Evolutionary conservation across 1,139 yeast genomes (phyloP).

Genomic region (Sugiyamaella paludigena): DNA sequence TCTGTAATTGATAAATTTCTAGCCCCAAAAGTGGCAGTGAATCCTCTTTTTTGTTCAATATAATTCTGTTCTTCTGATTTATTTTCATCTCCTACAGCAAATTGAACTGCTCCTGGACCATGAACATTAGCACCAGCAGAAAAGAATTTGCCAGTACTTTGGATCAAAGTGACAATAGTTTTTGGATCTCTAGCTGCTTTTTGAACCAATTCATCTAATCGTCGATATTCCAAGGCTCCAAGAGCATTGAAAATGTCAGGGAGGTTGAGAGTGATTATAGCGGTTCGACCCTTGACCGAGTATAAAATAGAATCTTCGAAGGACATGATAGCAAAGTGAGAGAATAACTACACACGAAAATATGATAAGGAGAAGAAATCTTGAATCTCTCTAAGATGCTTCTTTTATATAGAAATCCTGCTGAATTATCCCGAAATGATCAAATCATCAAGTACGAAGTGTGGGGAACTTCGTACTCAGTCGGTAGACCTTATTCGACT

Average conservation of each 20-base stretch:
- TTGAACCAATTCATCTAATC: constrained; percentile 59
- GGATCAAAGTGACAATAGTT: constrained; percentile 65
- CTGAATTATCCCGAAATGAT: no score
- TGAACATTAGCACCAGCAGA: constrained; percentile 83
- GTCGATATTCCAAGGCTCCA: constrained; percentile 61
- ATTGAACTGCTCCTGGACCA: constrained; percentile 20
- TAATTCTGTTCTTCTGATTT: constrained; percentile 30
- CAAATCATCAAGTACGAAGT: no score
- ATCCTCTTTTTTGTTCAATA: constrained; percentile 20
- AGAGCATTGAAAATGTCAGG: constrained; percentile 68
- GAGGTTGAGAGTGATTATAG: constrained; percentile 65
- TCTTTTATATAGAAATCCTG: no score
- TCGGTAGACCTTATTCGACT: no score
- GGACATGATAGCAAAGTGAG: neutral
- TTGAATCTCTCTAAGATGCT: no score
- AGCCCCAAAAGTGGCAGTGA: constrained; percentile 48
- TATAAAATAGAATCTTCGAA: constrained; percentile 19
- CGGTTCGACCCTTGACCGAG: constrained; percentile 54
- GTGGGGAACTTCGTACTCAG: no score
- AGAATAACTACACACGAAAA: no score
- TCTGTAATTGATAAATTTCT: constrained; percentile 70
- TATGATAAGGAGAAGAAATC: no score
- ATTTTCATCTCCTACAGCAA: constrained; percentile 10
- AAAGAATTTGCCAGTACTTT: constrained; percentile 72
- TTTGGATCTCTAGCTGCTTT: constrained; percentile 65